Evolutionary conservation across 2,329 filamentous ascomycete species (phyloP).

Genomic region (Clonostachys chloroleuca): DNA sequence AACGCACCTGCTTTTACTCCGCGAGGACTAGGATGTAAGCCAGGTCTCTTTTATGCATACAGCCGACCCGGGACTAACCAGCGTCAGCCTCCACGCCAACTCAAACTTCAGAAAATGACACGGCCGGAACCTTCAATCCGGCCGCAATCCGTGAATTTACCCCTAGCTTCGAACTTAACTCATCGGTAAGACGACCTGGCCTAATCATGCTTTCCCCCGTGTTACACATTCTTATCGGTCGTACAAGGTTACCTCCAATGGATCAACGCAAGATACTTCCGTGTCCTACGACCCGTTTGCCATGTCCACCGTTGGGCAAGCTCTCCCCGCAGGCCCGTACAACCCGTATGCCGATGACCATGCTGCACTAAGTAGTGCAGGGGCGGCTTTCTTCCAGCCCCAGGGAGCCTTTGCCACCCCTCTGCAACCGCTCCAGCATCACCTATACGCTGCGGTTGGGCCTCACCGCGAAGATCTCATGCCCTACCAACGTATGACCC

Average conservation of each 20-base stretch:
- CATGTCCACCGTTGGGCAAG: conserved; percentile 50
- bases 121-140: conserved; percentile 42
- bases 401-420: conserved; percentile 45
- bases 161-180: conserved; percentile 49
- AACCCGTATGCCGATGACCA: conserved; percentile 80
- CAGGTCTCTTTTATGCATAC: background rate
- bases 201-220: background rate
- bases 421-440: conserved; percentile 75
- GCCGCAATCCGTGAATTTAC: conserved; percentile 56
- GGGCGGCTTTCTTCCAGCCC: conserved; percentile 63
- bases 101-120: background rate
- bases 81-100: background rate
- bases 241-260: conserved; percentile 36
- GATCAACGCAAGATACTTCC: conserved; percentile 37
- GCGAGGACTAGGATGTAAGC: conserved; percentile 45
- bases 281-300: conserved; percentile 58
- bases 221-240: background rate
- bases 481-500: conserved; percentile 79
- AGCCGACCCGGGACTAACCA: background rate
- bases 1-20: conserved; percentile 84
- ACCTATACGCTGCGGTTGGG: conserved; percentile 85
- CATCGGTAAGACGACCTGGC: conserved; percentile 30
- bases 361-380: conserved; percentile 47
- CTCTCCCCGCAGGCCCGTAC: conserved; percentile 45
- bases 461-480: conserved; percentile 77